These are phyloP conservation scores for Globisporangium nagaii DNA, from an alignment of 352 stramenopile species.

Conservation along the genomic window DNA sequence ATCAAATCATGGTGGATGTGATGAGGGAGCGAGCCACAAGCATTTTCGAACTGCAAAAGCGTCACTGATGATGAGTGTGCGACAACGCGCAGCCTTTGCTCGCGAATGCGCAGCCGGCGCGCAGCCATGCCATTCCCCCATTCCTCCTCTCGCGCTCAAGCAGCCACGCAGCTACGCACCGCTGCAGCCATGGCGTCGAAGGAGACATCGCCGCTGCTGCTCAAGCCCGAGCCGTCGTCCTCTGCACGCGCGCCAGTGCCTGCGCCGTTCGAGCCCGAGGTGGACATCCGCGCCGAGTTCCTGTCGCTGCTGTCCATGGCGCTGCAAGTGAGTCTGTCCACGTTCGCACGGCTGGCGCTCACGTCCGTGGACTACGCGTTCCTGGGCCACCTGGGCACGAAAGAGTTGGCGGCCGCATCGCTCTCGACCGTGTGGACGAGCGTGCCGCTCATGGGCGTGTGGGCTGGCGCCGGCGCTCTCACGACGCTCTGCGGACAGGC, in stretches of 20 bases:
- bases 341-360: constrained; percentile 68
- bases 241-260: no score
- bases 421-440: constrained; percentile 71
- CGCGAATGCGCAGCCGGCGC: no score
- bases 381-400: constrained; percentile 61
- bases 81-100: no score
- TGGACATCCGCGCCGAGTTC: constrained; percentile 59
- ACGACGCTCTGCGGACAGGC: constrained; percentile 76
- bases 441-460: constrained; percentile 58
- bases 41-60: no score
- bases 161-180: no score
- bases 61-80: no score
- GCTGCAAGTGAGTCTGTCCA: constrained; percentile 72
- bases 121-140: no score
- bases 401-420: constrained; percentile 64
- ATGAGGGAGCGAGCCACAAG: no score
- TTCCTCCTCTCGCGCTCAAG: no score
- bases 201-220: no score
- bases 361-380: constrained; percentile 77
- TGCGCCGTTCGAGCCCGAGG: constrained; percentile 19
- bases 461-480: constrained; percentile 52
- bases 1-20: no score
- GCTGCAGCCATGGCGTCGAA: no score
- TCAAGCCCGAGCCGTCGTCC: constrained; percentile 3
- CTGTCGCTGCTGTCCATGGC: constrained; percentile 61